phyloP scores from a whole-genome alignment of 2,329 filamentous ascomycete genomes.

The Colletotrichum sojae region DNA sequence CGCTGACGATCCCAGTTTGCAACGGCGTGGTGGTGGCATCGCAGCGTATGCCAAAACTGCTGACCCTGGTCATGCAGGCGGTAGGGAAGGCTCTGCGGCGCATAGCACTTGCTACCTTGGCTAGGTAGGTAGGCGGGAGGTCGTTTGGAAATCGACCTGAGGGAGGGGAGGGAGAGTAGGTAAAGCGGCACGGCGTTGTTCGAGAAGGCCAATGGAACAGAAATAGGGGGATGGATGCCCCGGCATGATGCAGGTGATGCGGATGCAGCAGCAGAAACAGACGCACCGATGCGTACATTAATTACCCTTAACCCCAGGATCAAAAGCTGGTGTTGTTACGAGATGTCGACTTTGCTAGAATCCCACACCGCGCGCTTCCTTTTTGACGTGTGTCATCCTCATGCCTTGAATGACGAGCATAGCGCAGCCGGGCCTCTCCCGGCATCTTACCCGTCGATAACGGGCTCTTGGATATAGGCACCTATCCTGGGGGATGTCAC shows the following conservation, averaged over 20 bases:
- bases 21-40: not conserved
- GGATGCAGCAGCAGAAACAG: not conserved
- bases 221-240: conserved; percentile 12
- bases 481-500: not conserved
- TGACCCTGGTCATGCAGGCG: conserved; percentile 12
- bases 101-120: no score
- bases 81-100: not conserved
- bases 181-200: conserved; percentile 28
- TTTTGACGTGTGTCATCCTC: conserved; percentile 17
- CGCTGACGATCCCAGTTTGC: conserved; percentile 4
- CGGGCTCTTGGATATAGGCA: not conserved
- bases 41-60: not conserved
- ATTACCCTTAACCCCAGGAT: not conserved
- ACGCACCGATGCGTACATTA: no score
- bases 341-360: not conserved
- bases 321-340: not conserved
- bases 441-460: not conserved
- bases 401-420: conserved; percentile 34
- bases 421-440: conserved; percentile 14
- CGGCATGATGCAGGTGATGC: conserved; percentile 9
- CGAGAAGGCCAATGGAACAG: conserved; percentile 39
- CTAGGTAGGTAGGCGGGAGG: no score
- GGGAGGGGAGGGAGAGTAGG: no score
- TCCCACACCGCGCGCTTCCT: not conserved
- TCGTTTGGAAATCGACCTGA: no score